Percentiles rank a stretch among this genome's conserved stretches.
phyloP scores from a whole-genome alignment of 164 flowering plant species.

The Houttuynia cordata region DNA sequence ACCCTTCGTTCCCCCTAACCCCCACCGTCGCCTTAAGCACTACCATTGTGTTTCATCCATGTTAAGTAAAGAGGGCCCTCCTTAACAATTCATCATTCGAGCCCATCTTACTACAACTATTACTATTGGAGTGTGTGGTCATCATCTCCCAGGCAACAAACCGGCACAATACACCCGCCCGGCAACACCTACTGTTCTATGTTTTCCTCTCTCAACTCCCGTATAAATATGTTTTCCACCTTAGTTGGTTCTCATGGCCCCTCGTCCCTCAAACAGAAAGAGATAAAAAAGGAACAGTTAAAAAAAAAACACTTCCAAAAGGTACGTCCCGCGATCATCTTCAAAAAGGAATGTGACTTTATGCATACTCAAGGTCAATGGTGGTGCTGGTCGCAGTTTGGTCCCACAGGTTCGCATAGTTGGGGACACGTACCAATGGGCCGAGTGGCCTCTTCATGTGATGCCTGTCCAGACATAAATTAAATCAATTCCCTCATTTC shows the following conservation, averaged over 20 bases:
- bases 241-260: constrained; percentile 26
- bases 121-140: constrained; percentile 22
- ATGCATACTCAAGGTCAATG: constrained; percentile 42
- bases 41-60: too few species aligned
- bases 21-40: too few species aligned
- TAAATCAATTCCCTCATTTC: constrained; percentile 16
- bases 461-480: constrained; percentile 18
- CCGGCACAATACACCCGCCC: constrained; percentile 3
- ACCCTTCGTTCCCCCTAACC: too few species aligned
- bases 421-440: constrained; percentile 65
- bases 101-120: constrained; percentile 12
- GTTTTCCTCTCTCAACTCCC: constrained; percentile 29
- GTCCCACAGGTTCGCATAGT: constrained; percentile 30
- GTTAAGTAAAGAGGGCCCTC: too few species aligned
- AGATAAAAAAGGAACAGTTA: not conserved
- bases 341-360: constrained; percentile 27
- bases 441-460: constrained; percentile 30
- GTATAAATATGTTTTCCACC: constrained; percentile 75
- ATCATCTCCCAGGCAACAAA: constrained; percentile 5
- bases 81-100: not conserved
- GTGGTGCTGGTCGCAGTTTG: constrained; percentile 8
- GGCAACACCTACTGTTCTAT: constrained; percentile 8
- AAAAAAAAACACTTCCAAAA: constrained; percentile 9
- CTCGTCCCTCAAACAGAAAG: not conserved
- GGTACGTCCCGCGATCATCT: constrained; percentile 28